Conservation (phyloP, 192 early-diverging fungal genomes). For the Umbelopsis sp. region DNA sequence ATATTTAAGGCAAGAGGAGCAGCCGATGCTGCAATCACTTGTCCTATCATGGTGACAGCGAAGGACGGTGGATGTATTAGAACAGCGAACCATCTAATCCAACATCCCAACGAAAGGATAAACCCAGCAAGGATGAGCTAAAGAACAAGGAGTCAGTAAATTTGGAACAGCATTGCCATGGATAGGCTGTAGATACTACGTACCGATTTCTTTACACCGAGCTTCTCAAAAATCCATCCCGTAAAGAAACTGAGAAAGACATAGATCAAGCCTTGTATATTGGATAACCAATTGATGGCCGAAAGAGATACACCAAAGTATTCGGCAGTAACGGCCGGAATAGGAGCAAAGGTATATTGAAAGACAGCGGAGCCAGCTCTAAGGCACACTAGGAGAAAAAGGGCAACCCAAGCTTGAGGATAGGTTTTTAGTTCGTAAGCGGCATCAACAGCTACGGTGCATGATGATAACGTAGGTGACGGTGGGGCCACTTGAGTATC, state of each 20-base stretch:
- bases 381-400: conserved; percentile 27
- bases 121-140: conserved; percentile 37
- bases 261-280: conserved; percentile 29
- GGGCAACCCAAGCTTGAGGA: conserved; percentile 37
- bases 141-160: not conserved
- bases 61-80: conserved; percentile 28
- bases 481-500: not conserved
- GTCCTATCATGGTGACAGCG: conserved; percentile 31
- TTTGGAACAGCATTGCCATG: not conserved
- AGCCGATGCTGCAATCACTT: conserved; percentile 29
- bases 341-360: conserved; percentile 31
- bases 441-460: not conserved
- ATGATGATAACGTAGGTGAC: conserved; percentile 4
- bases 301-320: conserved; percentile 31
- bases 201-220: conserved; percentile 40
- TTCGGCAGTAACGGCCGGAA: conserved; percentile 31
- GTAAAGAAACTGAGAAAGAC: conserved; percentile 37
- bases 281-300: conserved; percentile 39
- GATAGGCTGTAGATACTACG: not conserved
- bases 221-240: conserved; percentile 33
- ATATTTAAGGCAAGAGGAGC: conserved; percentile 37
- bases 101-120: conserved; percentile 28
- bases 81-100: conserved; percentile 35
- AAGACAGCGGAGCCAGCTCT: conserved; percentile 30
- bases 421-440: conserved; percentile 28